Evolutionary conservation across 176 grass and related monocot genomes (phyloP).

Genomic region (Oryza glumipatula): DNA sequence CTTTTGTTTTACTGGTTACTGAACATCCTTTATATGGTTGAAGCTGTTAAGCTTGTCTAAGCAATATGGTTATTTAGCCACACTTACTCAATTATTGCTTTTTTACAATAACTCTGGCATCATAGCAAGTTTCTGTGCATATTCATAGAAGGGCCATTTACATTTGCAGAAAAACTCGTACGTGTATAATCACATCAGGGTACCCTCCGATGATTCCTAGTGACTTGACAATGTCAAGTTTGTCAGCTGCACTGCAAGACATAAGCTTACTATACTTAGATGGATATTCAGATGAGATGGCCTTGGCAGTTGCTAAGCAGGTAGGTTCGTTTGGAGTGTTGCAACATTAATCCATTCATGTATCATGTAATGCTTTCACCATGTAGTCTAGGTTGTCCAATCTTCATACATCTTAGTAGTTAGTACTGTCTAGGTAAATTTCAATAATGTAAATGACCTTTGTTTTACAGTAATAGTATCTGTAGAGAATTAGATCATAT

Average conservation of each 20-base stretch:
- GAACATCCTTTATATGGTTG: background rate
- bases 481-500: background rate
- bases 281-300: slow-evolving; percentile 48
- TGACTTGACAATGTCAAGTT: slow-evolving; percentile 37
- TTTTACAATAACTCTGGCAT: background rate
- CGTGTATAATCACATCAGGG: slow-evolving; percentile 52
- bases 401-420: slow-evolving; percentile 1
- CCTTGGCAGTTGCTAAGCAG: slow-evolving; percentile 48
- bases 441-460: background rate
- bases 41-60: slow-evolving; percentile 17
- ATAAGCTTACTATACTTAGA: slow-evolving; percentile 52
- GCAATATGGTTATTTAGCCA: background rate
- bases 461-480: background rate
- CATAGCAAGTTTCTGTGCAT: background rate
- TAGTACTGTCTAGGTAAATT: background rate
- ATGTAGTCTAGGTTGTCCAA: background rate
- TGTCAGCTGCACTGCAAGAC: slow-evolving; percentile 47
- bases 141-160: background rate
- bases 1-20: background rate
- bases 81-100: background rate
- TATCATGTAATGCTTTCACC: background rate
- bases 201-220: slow-evolving; percentile 51
- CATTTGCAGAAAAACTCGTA: slow-evolving; percentile 53
- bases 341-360: background rate
- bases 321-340: slow-evolving; percentile 20